Percentiles rank a stretch among this genome's conserved stretches.
Conservation (phyloP, 2,329 filamentous ascomycete species). For the Ustulina deusta region DNA sequence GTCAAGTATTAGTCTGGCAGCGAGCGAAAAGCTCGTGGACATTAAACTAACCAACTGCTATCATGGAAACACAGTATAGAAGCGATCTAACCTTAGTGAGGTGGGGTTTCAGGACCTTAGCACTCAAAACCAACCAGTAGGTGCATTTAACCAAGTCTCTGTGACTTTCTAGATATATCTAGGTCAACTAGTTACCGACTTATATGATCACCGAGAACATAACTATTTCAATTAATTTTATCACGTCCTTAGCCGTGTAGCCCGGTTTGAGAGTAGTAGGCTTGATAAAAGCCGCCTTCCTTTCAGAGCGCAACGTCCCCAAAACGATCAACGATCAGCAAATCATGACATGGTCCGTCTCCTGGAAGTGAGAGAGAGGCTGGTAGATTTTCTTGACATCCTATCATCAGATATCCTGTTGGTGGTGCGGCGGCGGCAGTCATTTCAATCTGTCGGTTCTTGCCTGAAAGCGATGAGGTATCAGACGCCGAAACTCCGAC, state of each 20-base stretch:
- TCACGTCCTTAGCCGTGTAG: not conserved
- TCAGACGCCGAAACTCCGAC: slow-evolving; percentile 40
- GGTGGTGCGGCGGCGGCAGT: not conserved
- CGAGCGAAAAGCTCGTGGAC: slow-evolving; percentile 12
- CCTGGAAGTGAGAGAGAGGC: not conserved
- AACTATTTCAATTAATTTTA: not conserved
- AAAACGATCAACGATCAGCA: not conserved
- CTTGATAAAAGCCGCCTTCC: not conserved
- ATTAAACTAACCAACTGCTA: slow-evolving; percentile 15
- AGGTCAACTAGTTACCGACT: not conserved
- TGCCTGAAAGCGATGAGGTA: slow-evolving; percentile 41
- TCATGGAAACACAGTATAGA: slow-evolving; percentile 11
- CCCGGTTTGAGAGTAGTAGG: not conserved
- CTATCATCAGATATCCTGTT: slow-evolving; percentile 7
- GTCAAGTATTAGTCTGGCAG: slow-evolving; percentile 1
- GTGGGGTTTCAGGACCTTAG: slow-evolving; percentile 28
- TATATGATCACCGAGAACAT: not conserved
- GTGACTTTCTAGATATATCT: not conserved
- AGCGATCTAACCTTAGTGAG: slow-evolving; percentile 16
- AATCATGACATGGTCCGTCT: not conserved
- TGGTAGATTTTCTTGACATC: slow-evolving; percentile 3
- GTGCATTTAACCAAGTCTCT: not conserved
- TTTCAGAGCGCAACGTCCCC: not conserved
- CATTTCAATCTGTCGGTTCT: slow-evolving; percentile 26
- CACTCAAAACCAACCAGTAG: not conserved